Percentiles rank a stretch among this genome's conserved stretches.
phyloP scores from a whole-genome alignment of 148 eudicot species.

The Rhododendron griersonianum region DNA sequence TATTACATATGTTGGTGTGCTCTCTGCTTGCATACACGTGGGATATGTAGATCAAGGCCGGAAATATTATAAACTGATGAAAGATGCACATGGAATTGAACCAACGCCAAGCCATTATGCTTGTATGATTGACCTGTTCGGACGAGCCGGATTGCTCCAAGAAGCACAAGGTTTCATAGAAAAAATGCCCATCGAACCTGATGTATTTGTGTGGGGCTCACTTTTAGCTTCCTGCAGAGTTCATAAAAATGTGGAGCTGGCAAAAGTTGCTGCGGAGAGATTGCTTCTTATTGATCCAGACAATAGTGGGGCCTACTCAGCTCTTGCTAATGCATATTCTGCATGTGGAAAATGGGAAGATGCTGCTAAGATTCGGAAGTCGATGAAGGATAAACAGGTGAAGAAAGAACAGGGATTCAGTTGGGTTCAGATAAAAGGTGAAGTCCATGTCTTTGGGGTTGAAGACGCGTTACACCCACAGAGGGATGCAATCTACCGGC shows the following conservation, averaged over 20 bases:
- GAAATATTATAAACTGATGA: slow-evolving; percentile 24
- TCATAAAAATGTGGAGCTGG: slow-evolving; percentile 33
- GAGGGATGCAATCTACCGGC: slow-evolving; percentile 13
- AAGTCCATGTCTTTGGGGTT: slow-evolving; percentile 34
- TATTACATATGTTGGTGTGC: slow-evolving; percentile 42
- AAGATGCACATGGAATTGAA: slow-evolving; percentile 27
- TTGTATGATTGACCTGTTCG: slow-evolving; percentile 41
- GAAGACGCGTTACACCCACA: slow-evolving; percentile 32
- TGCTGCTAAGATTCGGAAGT: slow-evolving; percentile 36
- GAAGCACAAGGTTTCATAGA: slow-evolving; percentile 36
- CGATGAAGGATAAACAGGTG: slow-evolving; percentile 34
- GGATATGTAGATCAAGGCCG: slow-evolving; percentile 33
- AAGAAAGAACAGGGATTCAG: slow-evolving; percentile 44
- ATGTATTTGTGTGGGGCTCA: slow-evolving; percentile 36
- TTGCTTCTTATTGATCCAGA: slow-evolving; percentile 32
- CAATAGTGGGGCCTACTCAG: slow-evolving; percentile 39
- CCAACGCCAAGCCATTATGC: slow-evolving; percentile 39
- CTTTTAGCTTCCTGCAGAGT: slow-evolving; percentile 40
- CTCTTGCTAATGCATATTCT: slow-evolving; percentile 39
- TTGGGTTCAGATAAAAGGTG: slow-evolving; percentile 29
- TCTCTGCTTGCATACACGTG: slow-evolving; percentile 36
- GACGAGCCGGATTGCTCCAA: slow-evolving; percentile 33
- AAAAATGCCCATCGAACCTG: slow-evolving; percentile 34
- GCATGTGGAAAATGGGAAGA: slow-evolving; percentile 36
- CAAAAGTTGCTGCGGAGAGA: slow-evolving; percentile 28